Conservation (phyloP, 306 rosid species). For the Corylus heterophylla region DNA sequence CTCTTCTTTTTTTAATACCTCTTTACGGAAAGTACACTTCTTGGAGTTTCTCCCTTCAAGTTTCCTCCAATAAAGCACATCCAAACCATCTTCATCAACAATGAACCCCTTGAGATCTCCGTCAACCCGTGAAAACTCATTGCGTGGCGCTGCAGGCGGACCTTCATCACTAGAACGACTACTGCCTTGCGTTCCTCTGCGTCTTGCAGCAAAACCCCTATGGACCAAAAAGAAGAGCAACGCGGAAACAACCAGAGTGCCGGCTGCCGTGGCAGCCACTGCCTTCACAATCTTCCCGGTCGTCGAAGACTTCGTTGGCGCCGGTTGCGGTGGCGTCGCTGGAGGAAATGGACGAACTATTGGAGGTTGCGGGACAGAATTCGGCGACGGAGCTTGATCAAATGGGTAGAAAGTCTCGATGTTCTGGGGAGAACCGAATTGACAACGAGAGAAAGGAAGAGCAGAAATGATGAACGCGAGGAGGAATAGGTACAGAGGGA, state of each 20-base stretch:
- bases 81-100: constrained; percentile 92
- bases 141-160: constrained; percentile 33
- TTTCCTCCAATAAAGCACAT: constrained; percentile 86
- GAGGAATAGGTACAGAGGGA: constrained; percentile 23
- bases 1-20: constrained; percentile 13
- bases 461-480: constrained; percentile 15
- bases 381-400: background rate
- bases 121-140: constrained; percentile 44
- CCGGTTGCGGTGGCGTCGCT: constrained; percentile 12
- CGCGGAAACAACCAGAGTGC: constrained; percentile 53
- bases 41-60: constrained; percentile 48
- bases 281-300: constrained; percentile 49
- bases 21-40: constrained; percentile 31
- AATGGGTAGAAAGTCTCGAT: constrained; percentile 67
- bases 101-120: constrained; percentile 62
- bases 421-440: constrained; percentile 48
- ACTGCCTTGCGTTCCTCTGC: constrained; percentile 25
- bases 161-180: constrained; percentile 17
- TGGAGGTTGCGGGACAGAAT: constrained; percentile 10
- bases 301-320: constrained; percentile 36
- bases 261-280: constrained; percentile 64
- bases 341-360: constrained; percentile 2
- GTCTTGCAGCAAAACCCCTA: constrained; percentile 34
- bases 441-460: constrained; percentile 36
- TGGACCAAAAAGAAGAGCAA: constrained; percentile 48